These are phyloP conservation scores for Fusarium tanahbumbuense DNA, from an alignment of 2,329 filamentous ascomycete species.

Conservation along the genomic window DNA sequence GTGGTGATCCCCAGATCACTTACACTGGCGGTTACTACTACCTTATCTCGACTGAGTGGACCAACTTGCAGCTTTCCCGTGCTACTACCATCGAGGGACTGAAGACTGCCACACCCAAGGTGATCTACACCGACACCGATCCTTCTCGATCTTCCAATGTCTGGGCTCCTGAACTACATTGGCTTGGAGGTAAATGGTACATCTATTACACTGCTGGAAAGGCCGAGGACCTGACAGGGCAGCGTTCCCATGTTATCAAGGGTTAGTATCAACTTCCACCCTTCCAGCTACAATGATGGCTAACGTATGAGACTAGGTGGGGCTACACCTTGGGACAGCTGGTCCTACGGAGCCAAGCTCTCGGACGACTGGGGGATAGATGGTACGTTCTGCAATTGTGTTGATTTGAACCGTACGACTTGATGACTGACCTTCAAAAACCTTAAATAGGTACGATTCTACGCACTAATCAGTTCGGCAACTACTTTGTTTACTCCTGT, in stretches of 20 bases:
- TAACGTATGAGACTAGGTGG: conserved; percentile 53
- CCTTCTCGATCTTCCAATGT: conserved; percentile 64
- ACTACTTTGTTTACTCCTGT: conserved; percentile 68
- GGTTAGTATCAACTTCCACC: conserved; percentile 49
- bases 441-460: conserved; percentile 57
- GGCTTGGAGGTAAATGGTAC: conserved; percentile 62
- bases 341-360: conserved; percentile 61
- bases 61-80: conserved; percentile 64
- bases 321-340: conserved; percentile 62
- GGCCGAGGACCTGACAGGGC: conserved; percentile 57
- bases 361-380: conserved; percentile 65
- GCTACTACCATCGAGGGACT: conserved; percentile 65
- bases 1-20: conserved; percentile 65
- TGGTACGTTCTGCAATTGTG: conserved; percentile 57
- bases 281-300: rapidly evolving
- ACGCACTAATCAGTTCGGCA: conserved; percentile 57
- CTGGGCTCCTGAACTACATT: conserved; percentile 69
- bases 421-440: too few species aligned
- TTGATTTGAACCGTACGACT: too few species aligned
- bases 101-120: conserved; percentile 63
- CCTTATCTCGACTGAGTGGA: conserved; percentile 67
- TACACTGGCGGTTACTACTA: conserved; percentile 67
- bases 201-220: conserved; percentile 68
- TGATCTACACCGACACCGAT: conserved; percentile 62
- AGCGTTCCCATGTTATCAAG: conserved; percentile 64